Conservation (phyloP, 805 yeast genomes). For the Cyberlindnera maritima region DNA sequence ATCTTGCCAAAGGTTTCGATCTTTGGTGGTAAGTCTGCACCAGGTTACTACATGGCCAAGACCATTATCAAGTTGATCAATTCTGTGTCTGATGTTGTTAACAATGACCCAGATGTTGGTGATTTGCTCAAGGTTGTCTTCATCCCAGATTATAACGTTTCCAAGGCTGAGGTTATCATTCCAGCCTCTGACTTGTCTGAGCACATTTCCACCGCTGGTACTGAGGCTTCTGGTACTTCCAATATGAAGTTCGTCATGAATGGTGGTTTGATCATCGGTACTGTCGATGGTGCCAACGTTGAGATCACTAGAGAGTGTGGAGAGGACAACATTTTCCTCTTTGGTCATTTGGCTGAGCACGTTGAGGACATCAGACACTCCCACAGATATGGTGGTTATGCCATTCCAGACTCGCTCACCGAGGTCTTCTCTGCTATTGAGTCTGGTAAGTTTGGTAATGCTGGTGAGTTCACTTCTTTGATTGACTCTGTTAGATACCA, state of each 20-base stretch:
- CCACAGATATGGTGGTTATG: constrained; percentile 56
- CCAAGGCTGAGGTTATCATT: constrained; percentile 86
- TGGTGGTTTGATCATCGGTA: constrained; percentile 92
- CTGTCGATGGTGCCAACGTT: constrained; percentile 96
- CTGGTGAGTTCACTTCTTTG: constrained; percentile 61
- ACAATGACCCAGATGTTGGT: constrained; percentile 70
- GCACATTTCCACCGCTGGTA: constrained; percentile 96
- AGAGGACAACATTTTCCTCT: constrained; percentile 86
- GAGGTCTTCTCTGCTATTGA: constrained; percentile 67
- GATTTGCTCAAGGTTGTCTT: constrained; percentile 82
- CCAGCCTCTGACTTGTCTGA: constrained; percentile 91
- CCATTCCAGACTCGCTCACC: constrained; percentile 56
- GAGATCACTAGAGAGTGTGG: constrained; percentile 94
- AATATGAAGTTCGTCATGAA: constrained; percentile 94
- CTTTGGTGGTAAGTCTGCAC: constrained; percentile 95
- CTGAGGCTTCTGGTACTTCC: constrained; percentile 95
- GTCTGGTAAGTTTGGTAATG: constrained; percentile 67
- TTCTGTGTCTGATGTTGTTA: constrained; percentile 76
- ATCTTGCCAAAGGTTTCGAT: constrained; percentile 74
- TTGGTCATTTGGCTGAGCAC: constrained; percentile 86
- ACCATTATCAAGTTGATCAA: constrained; percentile 83
- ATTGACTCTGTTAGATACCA: constrained; percentile 67
- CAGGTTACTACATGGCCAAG: constrained; percentile 97
- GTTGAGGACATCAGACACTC: constrained; percentile 82
- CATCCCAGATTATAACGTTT: constrained; percentile 89